Base-by-base conservation (phyloP, 805 yeast species). In the Pachysolen tannophilus region DNA sequence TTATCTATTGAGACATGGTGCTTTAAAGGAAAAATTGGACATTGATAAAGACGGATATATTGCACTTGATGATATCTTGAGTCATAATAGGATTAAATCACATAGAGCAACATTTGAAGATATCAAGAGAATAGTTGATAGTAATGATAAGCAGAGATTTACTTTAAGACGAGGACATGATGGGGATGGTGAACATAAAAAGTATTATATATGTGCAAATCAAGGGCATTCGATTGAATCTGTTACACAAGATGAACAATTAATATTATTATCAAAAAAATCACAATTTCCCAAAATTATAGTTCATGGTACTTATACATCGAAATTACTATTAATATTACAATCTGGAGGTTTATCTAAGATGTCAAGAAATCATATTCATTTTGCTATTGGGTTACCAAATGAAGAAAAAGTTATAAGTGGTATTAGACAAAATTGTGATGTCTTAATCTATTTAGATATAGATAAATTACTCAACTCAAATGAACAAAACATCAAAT, bases 351-450 rank as follows among this genome's bases (percentile, higher is more conserved):
- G 85, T 0, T 58, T 92, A 17, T 66, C 68, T 11, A 64, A 58
- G 40, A 84, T 87, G 95, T 58, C 55, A 21, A 62, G 98, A 47
- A 80, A 80, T 44, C 97, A 92, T 53, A 75, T 92, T 13, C 98
- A 92, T 58, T 67, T 90, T 52, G 84, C 97, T 0, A 60, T 73
- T 1, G 79, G 78, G 9, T 45, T 72, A 8, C 68, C 74, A 1
- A 59, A 31, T 20, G 61, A 63, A 4, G 51, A 53, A 4, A 52
- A 57, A 11, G 78, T 78, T 10, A 64, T 80, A 10, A 76, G 88
- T 41, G 97, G 97, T 0, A 73, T 86, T 63, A 63, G 97, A 33
- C 45, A 55, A n/a, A 60, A 63, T 27, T 59, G 77, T 36, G 61
- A 67, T 19, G 73, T 82, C 1, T 56, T 76, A 36, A 78, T 92